Evolutionary conservation across 1,284 basidiomycete species (phyloP).

Genomic region (Pseudozyma sp.): DNA sequence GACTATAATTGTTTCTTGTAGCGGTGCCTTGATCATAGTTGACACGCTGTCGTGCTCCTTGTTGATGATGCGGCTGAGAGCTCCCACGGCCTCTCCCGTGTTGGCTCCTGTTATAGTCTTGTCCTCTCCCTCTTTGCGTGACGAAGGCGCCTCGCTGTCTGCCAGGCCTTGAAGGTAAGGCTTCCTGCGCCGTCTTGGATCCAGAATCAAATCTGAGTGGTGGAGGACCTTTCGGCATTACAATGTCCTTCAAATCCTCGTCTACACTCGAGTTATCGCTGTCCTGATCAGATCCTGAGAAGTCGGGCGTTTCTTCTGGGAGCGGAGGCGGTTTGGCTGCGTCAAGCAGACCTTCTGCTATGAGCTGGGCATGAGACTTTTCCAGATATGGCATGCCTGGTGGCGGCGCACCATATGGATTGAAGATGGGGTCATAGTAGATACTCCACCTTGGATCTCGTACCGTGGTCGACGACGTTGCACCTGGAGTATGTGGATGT

Average conservation of each 20-base stretch:
- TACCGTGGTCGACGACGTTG: background rate
- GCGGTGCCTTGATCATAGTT: background rate
- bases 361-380: constrained; percentile 58
- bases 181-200: background rate
- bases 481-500: background rate
- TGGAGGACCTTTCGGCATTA: constrained; percentile 63
- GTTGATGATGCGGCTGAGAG: constrained; percentile 5
- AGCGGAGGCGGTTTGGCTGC: constrained; percentile 37
- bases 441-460: constrained; percentile 74
- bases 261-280: constrained; percentile 58
- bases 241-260: constrained; percentile 60
- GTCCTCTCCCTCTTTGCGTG: constrained; percentile 1
- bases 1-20: constrained; percentile 1
- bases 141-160: background rate
- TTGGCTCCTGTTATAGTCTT: background rate
- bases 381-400: constrained; percentile 95
- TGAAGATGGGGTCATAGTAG: constrained; percentile 92
- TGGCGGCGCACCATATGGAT: constrained; percentile 93
- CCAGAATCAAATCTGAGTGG: constrained; percentile 19
- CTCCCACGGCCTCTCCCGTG: constrained; percentile 11
- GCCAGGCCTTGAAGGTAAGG: background rate
- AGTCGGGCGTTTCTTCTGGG: constrained; percentile 22
- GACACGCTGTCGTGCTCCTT: constrained; percentile 3
- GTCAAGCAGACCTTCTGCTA: constrained; percentile 43
- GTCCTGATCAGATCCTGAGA: constrained; percentile 17